A percentile compares a stretch with the other conserved stretches of the same genome.
Evolutionary conservation across 345 rosid genomes (phyloP).

Genomic region (Anacardium occidentale): DNA sequence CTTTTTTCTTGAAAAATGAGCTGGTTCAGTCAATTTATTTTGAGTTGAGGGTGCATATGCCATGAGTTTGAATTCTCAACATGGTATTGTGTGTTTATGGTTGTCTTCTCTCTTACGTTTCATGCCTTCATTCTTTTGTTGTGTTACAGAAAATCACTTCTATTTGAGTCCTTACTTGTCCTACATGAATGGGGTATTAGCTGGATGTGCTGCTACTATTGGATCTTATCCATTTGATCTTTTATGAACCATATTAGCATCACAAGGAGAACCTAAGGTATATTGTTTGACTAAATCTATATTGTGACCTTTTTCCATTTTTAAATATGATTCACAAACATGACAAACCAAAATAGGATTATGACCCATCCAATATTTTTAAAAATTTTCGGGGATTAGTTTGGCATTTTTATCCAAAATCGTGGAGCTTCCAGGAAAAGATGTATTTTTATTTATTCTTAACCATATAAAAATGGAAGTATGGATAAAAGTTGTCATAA

Average conservation of each 20-base stretch:
- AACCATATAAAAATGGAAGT: not conserved
- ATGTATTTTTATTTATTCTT: not conserved
- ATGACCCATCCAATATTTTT: not conserved
- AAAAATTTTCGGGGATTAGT: not conserved
- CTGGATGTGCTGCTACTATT: conserved; percentile 93
- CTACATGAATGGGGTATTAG: conserved; percentile 80
- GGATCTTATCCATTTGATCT: conserved; percentile 99
- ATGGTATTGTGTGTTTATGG: not conserved
- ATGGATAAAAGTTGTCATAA: too few species aligned
- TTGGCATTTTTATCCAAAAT: not conserved
- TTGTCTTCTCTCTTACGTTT: not conserved
- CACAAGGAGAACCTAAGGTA: conserved; percentile 99
- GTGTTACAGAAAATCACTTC: conserved; percentile 80
- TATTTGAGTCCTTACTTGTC: conserved; percentile 81
- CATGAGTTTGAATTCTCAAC: not conserved
- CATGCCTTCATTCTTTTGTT: not conserved
- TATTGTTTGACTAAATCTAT: not conserved
- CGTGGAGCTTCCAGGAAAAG: not conserved
- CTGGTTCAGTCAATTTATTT: not conserved
- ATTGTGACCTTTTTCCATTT: conserved; percentile 7
- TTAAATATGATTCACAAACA: not conserved
- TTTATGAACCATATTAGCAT: conserved; percentile 83
- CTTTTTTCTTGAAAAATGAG: not conserved
- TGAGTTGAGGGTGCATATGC: not conserved
- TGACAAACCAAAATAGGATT: not conserved